A percentile compares a stretch with the other conserved stretches of the same genome.
phyloP scores from a whole-genome alignment of 2,329 filamentous ascomycete species.

The Cordyceps farinosa region DNA sequence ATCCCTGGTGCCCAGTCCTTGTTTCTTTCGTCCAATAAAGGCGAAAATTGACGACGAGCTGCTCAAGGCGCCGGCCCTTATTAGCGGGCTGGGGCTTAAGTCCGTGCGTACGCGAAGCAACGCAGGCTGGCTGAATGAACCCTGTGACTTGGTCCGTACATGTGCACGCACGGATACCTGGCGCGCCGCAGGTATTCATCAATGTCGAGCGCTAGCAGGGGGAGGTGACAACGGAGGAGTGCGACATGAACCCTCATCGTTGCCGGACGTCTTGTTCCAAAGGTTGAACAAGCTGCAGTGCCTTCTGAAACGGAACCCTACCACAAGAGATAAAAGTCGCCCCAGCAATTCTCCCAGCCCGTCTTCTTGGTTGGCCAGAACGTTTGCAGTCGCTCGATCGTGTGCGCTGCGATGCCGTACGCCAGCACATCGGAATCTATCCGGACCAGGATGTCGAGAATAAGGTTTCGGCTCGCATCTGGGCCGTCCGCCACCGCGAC shows the following conservation, averaged over 20 bases:
- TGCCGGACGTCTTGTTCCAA: background rate
- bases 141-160: too few relatives aligned
- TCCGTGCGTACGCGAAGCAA: background rate
- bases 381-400: background rate
- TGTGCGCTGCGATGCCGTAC: slow-evolving; percentile 11
- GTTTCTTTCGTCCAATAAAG: too few relatives aligned
- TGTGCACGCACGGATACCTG: background rate
- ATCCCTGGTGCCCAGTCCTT: too few relatives aligned
- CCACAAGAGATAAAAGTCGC: slow-evolving; percentile 11
- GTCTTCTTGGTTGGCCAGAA: slow-evolving; percentile 7
- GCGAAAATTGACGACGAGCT: too few relatives aligned
- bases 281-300: background rate
- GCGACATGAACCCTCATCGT: background rate
- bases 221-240: background rate
- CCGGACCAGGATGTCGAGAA: background rate
- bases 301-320: background rate
- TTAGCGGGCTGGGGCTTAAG: too few relatives aligned
- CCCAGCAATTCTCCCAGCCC: slow-evolving; percentile 15
- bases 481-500: slow-evolving; percentile 10
- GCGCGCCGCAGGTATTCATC: background rate
- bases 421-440: slow-evolving; percentile 5
- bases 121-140: too few relatives aligned
- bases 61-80: too few relatives aligned
- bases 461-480: background rate
- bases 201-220: background rate